These are phyloP conservation scores for Phytophthora europaea DNA, from an alignment of 352 stramenopile species.

Conservation along the genomic window DNA sequence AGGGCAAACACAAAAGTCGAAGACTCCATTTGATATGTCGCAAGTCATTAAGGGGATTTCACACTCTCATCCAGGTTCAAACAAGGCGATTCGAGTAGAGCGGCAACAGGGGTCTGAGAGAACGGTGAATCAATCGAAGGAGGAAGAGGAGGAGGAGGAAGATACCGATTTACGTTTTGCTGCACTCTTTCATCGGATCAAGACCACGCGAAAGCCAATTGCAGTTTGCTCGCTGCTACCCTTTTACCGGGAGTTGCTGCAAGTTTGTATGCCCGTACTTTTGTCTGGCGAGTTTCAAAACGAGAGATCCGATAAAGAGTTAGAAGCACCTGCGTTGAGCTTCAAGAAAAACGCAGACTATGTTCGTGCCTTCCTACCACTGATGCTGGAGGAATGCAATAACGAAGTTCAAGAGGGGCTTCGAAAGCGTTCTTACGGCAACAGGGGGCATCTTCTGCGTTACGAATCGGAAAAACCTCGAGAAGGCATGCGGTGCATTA, in stretches of 20 bases:
- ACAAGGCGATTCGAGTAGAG: conserved; percentile 23
- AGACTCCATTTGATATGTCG: conserved; percentile 64
- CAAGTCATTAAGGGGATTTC: conserved; percentile 74
- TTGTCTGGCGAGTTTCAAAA: conserved; percentile 72
- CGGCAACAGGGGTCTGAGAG: conserved; percentile 17
- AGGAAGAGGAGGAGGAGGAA: conserved; percentile 59
- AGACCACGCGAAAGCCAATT: conserved; percentile 81
- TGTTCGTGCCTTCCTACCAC: conserved; percentile 77
- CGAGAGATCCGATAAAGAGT: conserved; percentile 61
- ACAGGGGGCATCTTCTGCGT: conserved; percentile 68
- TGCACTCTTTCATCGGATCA: conserved; percentile 84
- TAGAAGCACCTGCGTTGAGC: conserved; percentile 60
- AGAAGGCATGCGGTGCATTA: conserved; percentile 87
- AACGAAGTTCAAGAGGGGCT: conserved; percentile 84
- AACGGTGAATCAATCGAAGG: conserved; percentile 35
- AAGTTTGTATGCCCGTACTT: conserved; percentile 81
- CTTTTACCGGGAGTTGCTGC: conserved; percentile 86
- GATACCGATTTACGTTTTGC: conserved; percentile 63
- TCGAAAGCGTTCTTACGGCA: conserved; percentile 52
- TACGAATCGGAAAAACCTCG: conserved; percentile 85
- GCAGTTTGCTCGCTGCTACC: conserved; percentile 75
- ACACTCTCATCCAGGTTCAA: conserved; percentile 54
- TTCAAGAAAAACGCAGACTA: conserved; percentile 84
- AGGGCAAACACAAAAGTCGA: conserved; percentile 42
- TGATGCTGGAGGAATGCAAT: conserved; percentile 87